Conservation (phyloP, 2,329 filamentous ascomycete species). For the Aspergillus calidoustus region DNA sequence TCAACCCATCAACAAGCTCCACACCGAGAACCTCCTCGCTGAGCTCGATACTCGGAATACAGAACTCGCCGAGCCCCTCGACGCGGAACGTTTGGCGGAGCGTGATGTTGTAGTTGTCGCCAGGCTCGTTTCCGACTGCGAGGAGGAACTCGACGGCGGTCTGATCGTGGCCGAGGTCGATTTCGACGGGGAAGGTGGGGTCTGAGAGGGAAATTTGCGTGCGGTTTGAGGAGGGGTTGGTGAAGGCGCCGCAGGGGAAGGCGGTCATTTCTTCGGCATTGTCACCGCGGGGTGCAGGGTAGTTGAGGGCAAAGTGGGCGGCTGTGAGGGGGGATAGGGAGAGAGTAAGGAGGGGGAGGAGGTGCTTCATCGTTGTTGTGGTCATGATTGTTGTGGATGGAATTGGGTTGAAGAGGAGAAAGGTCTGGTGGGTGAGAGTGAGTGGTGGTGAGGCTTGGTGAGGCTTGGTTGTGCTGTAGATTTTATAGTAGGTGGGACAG, state of each 20-base stretch:
- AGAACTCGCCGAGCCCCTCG: slow-evolving; percentile 67
- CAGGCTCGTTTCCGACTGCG: slow-evolving; percentile 56
- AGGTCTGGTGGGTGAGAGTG: background rate
- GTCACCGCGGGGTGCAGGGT: slow-evolving; percentile 56
- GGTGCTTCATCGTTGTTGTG: background rate
- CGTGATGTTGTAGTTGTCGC: slow-evolving; percentile 70
- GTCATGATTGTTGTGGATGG: slow-evolving; percentile 32
- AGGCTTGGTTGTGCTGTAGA: background rate
- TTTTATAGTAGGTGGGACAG: background rate
- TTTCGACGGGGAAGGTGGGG: slow-evolving; percentile 54
- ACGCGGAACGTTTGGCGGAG: slow-evolving; percentile 65
- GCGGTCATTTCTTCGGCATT: slow-evolving; percentile 51
- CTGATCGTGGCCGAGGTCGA: slow-evolving; percentile 58
- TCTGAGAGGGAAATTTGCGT: slow-evolving; percentile 55
- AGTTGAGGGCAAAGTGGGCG: slow-evolving; percentile 62
- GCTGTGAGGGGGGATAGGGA: slow-evolving; percentile 49
- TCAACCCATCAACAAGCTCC: slow-evolving; percentile 62
- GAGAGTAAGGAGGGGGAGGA: slow-evolving; percentile 39
- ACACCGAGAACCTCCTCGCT: slow-evolving; percentile 40
- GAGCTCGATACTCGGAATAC: slow-evolving; percentile 61
- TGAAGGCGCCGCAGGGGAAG: slow-evolving; percentile 58
- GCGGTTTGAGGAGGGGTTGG: slow-evolving; percentile 50
- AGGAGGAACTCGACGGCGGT: slow-evolving; percentile 59
- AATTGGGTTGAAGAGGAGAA: background rate
- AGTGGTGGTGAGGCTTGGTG: background rate